Conservation (phyloP, 2,329 filamentous ascomycete species). For the Clarireedia homoeocarpa region DNA sequence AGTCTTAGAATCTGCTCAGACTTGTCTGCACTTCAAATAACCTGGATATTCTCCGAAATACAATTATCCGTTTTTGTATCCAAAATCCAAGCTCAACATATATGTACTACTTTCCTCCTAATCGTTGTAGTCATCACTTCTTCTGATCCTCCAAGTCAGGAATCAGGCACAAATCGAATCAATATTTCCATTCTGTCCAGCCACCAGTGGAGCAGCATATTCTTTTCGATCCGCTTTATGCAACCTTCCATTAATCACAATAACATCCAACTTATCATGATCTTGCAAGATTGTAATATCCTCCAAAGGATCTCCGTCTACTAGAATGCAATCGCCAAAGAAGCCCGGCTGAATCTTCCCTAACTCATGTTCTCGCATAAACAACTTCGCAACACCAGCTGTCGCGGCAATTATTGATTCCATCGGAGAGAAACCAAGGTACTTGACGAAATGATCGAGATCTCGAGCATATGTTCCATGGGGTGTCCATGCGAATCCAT, state of each 20-base stretch:
- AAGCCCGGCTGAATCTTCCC: not conserved
- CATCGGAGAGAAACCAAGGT: slow-evolving; percentile 36
- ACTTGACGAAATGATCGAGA: slow-evolving; percentile 36
- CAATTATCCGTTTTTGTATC: no score
- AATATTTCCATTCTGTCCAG: no score
- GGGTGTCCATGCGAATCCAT: slow-evolving; percentile 38
- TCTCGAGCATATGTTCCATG: slow-evolving; percentile 39
- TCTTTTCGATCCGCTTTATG: not conserved
- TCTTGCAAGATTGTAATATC: not conserved
- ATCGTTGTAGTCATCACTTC: no score
- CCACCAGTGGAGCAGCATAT: not conserved
- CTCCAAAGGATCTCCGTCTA: not conserved
- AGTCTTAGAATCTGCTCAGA: no score
- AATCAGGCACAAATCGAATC: no score
- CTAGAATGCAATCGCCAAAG: not conserved
- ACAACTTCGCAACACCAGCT: not conserved
- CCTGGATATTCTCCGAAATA: no score
- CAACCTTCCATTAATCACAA: not conserved
- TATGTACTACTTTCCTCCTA: no score
- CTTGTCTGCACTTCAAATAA: no score
- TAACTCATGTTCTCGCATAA: not conserved
- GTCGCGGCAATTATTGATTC: slow-evolving; percentile 38
- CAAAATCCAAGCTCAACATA: no score
- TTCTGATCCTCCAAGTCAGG: no score
- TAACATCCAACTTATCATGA: not conserved